A percentile compares a stretch with the other conserved stretches of the same genome.
These are phyloP conservation scores for Inga leiocalycina DNA, from an alignment of 306 rosid genomes.

Conservation along the genomic window DNA sequence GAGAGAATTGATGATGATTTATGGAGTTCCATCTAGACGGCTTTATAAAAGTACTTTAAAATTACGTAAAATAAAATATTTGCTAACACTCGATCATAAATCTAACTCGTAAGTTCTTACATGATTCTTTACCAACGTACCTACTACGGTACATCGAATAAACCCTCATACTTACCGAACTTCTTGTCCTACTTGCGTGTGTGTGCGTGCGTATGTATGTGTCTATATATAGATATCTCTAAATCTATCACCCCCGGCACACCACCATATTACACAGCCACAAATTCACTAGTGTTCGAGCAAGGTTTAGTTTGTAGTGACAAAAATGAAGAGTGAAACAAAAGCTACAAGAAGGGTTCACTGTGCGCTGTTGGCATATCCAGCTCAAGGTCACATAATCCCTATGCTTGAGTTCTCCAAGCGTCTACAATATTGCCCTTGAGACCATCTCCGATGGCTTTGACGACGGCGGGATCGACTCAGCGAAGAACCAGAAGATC, in stretches of 20 bases:
- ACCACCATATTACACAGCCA: neutral
- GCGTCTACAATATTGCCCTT: neutral
- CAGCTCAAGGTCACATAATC: conserved; percentile 40
- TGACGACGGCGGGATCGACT: neutral
- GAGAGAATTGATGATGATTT: neutral
- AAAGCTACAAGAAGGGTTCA: neutral
- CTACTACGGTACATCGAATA: neutral
- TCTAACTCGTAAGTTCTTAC: neutral
- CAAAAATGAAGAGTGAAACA: neutral
- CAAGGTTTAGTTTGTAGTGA: neutral
- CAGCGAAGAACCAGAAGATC: neutral
- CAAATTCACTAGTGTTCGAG: neutral
- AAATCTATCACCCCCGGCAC: neutral
- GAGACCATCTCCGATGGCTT: conserved; percentile 5
- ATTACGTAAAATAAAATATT: neutral
- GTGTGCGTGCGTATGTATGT: too few species aligned
- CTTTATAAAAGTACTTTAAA: neutral
- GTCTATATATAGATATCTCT: neutral
- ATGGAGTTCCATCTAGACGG: neutral
- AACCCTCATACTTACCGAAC: neutral
- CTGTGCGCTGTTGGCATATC: conserved; percentile 27
- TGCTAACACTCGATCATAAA: neutral
- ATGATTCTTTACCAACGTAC: neutral
- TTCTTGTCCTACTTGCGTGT: neutral
- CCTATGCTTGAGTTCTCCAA: conserved; percentile 44